Conservation (phyloP, 306 rosid species). For the Hippophae tibetana region DNA sequence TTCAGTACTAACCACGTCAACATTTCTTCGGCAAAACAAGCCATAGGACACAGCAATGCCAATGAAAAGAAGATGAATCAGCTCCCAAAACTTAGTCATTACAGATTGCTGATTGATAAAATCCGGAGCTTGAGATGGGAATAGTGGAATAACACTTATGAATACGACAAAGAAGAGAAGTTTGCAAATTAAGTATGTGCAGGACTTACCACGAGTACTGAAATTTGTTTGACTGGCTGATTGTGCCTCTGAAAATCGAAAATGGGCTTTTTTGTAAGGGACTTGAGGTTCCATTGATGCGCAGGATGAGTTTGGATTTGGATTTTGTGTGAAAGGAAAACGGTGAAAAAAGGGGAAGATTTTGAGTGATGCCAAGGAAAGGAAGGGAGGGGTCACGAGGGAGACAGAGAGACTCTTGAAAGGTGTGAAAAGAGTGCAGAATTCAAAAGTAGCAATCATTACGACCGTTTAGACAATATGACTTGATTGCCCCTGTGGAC, state of each 20-base stretch:
- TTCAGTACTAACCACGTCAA: constrained; percentile 29
- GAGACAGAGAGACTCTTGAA: background rate
- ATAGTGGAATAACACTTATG: constrained; percentile 41
- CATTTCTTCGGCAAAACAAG: constrained; percentile 54
- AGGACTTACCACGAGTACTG: constrained; percentile 42
- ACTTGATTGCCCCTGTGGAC: too few relatives aligned
- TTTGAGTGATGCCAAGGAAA: constrained; percentile 29
- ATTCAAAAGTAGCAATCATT: too few relatives aligned
- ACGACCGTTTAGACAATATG: too few relatives aligned
- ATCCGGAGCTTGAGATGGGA: constrained; percentile 92
- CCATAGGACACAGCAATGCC: constrained; percentile 90
- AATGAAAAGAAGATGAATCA: constrained; percentile 58
- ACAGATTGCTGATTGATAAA: constrained; percentile 42
- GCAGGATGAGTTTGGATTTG: constrained; percentile 7
- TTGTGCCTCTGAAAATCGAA: constrained; percentile 23
- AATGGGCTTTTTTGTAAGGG: constrained; percentile 40
- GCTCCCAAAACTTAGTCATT: constrained; percentile 70
- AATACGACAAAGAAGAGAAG: constrained; percentile 36
- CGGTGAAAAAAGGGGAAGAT: constrained; percentile 41
- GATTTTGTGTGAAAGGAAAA: constrained; percentile 4
- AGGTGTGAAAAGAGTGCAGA: background rate
- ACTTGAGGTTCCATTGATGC: constrained; percentile 51
- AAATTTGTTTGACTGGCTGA: constrained; percentile 32
- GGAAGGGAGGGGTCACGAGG: background rate
- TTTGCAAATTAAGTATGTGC: constrained; percentile 39